A percentile compares a stretch with the other conserved stretches of the same genome.
phyloP scores from a whole-genome alignment of 2,329 filamentous ascomycete species.

The Eurotiales sp. region DNA sequence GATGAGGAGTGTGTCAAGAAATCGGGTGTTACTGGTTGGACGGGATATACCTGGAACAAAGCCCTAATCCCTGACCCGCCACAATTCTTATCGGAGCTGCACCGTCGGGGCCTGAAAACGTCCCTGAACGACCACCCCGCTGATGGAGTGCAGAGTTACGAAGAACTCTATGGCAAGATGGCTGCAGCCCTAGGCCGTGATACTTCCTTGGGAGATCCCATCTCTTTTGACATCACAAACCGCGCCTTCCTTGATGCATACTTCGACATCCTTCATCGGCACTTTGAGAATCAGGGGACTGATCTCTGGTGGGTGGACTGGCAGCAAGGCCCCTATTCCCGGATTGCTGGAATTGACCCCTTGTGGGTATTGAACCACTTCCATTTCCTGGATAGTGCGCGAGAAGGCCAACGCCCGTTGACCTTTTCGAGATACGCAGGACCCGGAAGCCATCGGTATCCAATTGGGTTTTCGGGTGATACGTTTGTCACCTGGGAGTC shows the following conservation, averaged over 20 bases:
- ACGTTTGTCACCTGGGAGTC: constrained; percentile 58
- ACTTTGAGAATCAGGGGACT: constrained; percentile 53
- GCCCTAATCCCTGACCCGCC: constrained; percentile 56
- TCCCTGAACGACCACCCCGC: constrained; percentile 62
- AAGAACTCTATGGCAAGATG: constrained; percentile 55
- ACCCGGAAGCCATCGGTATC: constrained; percentile 61
- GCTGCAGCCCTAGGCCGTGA: constrained; percentile 52
- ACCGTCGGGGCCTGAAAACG: constrained; percentile 50
- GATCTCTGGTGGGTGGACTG: constrained; percentile 69
- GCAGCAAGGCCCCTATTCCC: constrained; percentile 59
- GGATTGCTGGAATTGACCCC: constrained; percentile 57
- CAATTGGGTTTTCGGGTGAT: constrained; percentile 63
- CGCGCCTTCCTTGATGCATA: constrained; percentile 56
- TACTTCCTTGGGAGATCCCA: constrained; percentile 47
- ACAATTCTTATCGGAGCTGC: constrained; percentile 50
- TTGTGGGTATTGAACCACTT: constrained; percentile 65
- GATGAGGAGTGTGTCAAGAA: constrained; percentile 42
- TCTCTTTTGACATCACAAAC: constrained; percentile 55
- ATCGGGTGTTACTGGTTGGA: constrained; percentile 48
- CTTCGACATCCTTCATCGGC: constrained; percentile 54
- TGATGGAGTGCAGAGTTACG: constrained; percentile 55
- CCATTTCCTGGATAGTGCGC: constrained; percentile 53
- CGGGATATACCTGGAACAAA: constrained; percentile 61
- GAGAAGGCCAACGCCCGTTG: constrained; percentile 42
- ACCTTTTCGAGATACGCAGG: constrained; percentile 62